Evolutionary conservation across 164 flowering plant species (phyloP).

Genomic region (Chimonanthus praecox): DNA sequence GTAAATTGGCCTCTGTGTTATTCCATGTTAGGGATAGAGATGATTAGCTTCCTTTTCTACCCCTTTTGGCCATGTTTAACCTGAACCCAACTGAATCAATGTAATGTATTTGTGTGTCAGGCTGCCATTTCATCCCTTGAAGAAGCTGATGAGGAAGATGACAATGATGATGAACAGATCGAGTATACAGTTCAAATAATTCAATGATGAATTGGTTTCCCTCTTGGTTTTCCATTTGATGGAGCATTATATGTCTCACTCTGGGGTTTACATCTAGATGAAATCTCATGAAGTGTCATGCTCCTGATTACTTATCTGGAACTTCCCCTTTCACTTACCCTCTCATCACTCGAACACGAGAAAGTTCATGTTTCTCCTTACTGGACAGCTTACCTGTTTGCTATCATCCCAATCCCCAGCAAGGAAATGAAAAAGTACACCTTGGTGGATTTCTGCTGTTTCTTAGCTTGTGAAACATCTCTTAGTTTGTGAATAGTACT

Average conservation of each 20-base stretch:
- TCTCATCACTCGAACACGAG: background rate
- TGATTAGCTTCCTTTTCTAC: no score
- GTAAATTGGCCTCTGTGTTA: no score
- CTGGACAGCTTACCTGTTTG: no score
- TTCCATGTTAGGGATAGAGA: no score
- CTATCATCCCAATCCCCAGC: no score
- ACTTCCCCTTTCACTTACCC: background rate
- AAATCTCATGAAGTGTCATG: background rate
- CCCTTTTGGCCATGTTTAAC: background rate
- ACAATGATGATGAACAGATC: background rate
- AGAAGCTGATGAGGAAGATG: background rate
- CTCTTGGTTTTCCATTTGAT: background rate
- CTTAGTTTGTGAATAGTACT: no score
- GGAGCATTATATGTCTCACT: background rate
- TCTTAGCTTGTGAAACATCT: no score
- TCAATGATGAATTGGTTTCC: background rate
- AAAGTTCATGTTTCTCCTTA: background rate
- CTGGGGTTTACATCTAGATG: background rate
- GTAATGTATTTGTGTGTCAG: background rate
- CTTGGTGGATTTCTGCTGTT: no score
- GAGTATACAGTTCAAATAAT: background rate
- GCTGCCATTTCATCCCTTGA: background rate
- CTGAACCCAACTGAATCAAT: background rate
- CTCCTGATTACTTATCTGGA: background rate
- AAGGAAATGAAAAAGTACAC: no score